Conservation (phyloP, 805 yeast species). For the Ogataea siamensis region DNA sequence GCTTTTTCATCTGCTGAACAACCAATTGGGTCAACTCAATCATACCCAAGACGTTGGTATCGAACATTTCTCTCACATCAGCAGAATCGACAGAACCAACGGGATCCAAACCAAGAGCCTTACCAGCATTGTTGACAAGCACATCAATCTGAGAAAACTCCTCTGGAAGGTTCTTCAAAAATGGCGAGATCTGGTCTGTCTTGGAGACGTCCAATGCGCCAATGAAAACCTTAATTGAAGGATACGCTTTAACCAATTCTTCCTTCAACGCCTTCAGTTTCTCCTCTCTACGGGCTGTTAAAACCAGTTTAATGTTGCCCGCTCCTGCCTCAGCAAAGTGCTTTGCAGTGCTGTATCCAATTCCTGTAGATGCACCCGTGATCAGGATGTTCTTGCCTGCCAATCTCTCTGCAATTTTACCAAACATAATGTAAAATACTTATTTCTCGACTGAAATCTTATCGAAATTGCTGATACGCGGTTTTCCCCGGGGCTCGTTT, state of each 20-base stretch:
- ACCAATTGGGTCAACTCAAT: constrained; percentile 81
- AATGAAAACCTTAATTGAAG: constrained; percentile 33
- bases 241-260: constrained; percentile 37
- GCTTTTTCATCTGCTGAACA: constrained; percentile 64
- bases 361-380: constrained; percentile 97
- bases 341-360: constrained; percentile 87
- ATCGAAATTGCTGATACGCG: constrained; percentile 1
- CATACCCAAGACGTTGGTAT: constrained; percentile 85
- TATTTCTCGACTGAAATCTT: constrained; percentile 1
- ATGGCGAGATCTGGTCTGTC: constrained; percentile 47
- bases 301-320: constrained; percentile 47
- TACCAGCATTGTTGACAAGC: constrained; percentile 71
- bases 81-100: constrained; percentile 65
- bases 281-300: constrained; percentile 54
- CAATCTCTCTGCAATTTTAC: constrained; percentile 71
- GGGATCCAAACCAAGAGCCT: constrained; percentile 74
- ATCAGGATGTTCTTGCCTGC: constrained; percentile 76
- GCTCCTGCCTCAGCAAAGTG: constrained; percentile 71
- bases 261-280: constrained; percentile 40
- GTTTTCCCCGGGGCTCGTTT: constrained; percentile 3
- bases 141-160: constrained; percentile 60
- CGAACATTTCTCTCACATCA: constrained; percentile 74
- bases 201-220: constrained; percentile 41
- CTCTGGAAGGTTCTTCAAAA: constrained; percentile 40
- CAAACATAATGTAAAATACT: constrained; percentile 26